A percentile compares a stretch with the other conserved stretches of the same genome.
phyloP scores from a whole-genome alignment of 192 early-diverging fungal genomes.

The Paraglomus occultum region DNA sequence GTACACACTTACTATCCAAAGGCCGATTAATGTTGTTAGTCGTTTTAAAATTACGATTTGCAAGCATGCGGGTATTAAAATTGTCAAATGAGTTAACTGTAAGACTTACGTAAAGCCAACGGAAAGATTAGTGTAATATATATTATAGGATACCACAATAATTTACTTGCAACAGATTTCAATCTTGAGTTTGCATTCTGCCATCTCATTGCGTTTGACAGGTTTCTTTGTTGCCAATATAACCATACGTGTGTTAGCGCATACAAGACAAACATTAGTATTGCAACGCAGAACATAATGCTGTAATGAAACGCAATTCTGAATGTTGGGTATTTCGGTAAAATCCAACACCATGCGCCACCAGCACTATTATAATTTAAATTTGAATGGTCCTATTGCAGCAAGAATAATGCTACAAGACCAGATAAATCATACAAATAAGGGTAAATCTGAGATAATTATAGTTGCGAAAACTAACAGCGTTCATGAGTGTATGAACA shows the following conservation, averaged over 20 bases:
- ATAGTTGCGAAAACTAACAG: not conserved
- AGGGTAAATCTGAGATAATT: not conserved
- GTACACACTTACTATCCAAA: no score
- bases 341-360: conserved; percentile 29
- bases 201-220: not conserved
- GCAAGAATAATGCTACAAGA: not conserved
- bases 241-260: not conserved
- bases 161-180: conserved; percentile 15
- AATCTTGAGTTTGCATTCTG: not conserved
- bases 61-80: not conserved
- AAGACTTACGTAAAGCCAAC: conserved; percentile 21
- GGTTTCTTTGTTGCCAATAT: not conserved
- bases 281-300: conserved; percentile 1
- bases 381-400: not conserved
- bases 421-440: not conserved
- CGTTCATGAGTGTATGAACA: not conserved
- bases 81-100: not conserved
- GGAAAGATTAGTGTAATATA: conserved; percentile 20
- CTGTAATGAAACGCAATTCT: conserved; percentile 23
- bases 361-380: conserved; percentile 13
- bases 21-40: no score
- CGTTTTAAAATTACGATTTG: not conserved
- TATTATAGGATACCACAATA: conserved; percentile 22
- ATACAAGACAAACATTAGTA: not conserved
- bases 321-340: not conserved